Evolutionary conservation across 164 flowering plant genomes (phyloP), one percentile per base, ranked within the genome.

Genomic region (Warburgia ugandensis): DNA sequence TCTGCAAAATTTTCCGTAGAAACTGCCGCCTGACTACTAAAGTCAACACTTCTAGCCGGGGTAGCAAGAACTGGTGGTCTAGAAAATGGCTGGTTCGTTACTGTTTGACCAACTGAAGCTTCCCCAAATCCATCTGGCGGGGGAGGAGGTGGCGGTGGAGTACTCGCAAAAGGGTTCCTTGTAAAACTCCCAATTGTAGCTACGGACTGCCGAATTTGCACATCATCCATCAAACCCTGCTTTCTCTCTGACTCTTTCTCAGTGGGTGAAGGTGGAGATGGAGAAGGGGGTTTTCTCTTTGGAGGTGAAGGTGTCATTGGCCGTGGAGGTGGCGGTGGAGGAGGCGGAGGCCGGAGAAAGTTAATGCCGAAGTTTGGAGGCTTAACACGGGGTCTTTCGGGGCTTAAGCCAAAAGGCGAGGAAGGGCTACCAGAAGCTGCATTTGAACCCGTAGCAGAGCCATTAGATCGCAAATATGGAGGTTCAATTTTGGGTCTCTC

Each of bases 31-130:
- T 67, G 60, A 43, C 59, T 77, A 23, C 65, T 76, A 21, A 73
- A 32, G 40, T 50, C 68, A 21, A 75, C 63, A 17, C 78, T 68
- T 60, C 72, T 79, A n/a, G n/a, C n/a, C 30, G 87, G 82, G 2
- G 78, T 68, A 4, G 63, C 30, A 29, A 54, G 61, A 21, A 60
- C 60, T 0, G 91, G 89, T 16, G 86, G 84, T 29, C 46, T 53
- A 11, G 68, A 53, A 17, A 61, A 54, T 1, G 69, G 40, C 8
- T 17, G 70, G 45, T 63, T 76, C 9, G 31, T 51, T 11, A 50
- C 39, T 9, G 58, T 68, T 2, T 57, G 39, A 26, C 54, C 65
- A 39, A 38, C 16, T 13, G 67, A 67, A 26, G 49, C 16, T 27
- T 77, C 80, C 77, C 73, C 61, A 27, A 29, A 62, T 43, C 60